Conservation (phyloP, 441 rosid species). For the Adansonia grandidieri region DNA sequence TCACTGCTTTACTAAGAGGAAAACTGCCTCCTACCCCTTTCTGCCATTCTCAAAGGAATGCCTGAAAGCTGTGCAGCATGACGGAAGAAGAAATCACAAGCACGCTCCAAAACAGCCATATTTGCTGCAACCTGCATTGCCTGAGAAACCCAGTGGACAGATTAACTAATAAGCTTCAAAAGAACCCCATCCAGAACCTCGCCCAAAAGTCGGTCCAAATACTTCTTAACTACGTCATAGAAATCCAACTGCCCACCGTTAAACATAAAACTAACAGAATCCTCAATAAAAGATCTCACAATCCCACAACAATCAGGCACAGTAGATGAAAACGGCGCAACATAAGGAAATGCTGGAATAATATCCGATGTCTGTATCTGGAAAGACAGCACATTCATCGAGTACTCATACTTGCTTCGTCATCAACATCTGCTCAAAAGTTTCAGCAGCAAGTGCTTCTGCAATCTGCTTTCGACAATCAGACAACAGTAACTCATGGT, state of each 20-base stretch:
- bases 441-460: conserved; percentile 86
- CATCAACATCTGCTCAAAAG: conserved; percentile 96
- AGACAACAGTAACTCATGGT: conserved; percentile 82
- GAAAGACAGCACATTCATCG: conserved; percentile 96
- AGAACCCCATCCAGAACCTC: conserved; percentile 87
- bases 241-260: conserved; percentile 91
- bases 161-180: conserved; percentile 70
- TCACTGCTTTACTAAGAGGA: conserved; percentile 84
- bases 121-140: conserved; percentile 98
- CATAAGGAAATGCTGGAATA: conserved; percentile 81
- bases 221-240: conserved; percentile 90
- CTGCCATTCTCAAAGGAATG: conserved; percentile 85
- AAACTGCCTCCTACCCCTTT: conserved; percentile 90
- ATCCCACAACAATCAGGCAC: conserved; percentile 96
- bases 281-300: conserved; percentile 91
- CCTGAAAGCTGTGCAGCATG: conserved; percentile 99
- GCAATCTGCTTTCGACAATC: conserved; percentile 91
- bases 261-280: conserved; percentile 94
- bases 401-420: conserved; percentile 88
- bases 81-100: conserved; percentile 92
- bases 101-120: conserved; percentile 92
- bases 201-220: conserved; percentile 80
- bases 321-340: conserved; percentile 91
- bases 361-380: conserved; percentile 91
- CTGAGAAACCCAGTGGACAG: conserved; percentile 86